Conservation (phyloP, 139 green algal genomes). For the Closterium sp. region DNA sequence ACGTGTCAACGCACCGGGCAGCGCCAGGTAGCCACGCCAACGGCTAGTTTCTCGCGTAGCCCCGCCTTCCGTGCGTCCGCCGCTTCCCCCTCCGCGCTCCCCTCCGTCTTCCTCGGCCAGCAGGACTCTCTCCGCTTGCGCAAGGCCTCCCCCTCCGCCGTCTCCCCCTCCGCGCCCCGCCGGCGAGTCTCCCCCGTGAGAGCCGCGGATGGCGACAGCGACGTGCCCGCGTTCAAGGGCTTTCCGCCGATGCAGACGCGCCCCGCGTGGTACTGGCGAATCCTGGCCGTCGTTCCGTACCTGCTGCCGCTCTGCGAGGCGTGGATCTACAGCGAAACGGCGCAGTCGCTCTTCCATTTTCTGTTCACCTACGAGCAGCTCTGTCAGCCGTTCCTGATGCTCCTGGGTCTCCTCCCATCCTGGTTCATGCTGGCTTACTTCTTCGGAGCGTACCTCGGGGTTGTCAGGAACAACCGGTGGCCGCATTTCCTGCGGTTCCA, state of each 20-base stretch:
- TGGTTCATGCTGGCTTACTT: conserved; percentile 54
- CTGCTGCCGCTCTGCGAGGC: conserved; percentile 40
- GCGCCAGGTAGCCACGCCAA: not conserved
- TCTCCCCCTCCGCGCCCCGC: not conserved
- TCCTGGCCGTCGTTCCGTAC: conserved; percentile 45
- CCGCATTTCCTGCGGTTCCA: conserved; percentile 56
- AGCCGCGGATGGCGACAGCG: conserved; percentile 10
- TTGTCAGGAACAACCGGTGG: conserved; percentile 53
- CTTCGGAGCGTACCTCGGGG: conserved; percentile 48
- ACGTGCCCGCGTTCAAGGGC: conserved; percentile 30
- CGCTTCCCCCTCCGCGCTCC: not conserved
- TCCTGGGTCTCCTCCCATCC: conserved; percentile 10
- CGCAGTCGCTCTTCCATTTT: conserved; percentile 3
- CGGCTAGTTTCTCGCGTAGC: not conserved
- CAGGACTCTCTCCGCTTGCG: not conserved
- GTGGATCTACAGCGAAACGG: conserved; percentile 40
- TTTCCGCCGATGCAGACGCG: conserved; percentile 48
- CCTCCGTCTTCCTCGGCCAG: not conserved
- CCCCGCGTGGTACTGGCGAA: conserved; percentile 39
- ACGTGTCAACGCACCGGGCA: not conserved
- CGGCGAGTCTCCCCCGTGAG: not conserved
- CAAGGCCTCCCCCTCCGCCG: not conserved
- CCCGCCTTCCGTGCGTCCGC: not conserved
- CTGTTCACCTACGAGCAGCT: conserved; percentile 29
- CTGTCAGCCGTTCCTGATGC: conserved; percentile 21